Base-by-base conservation (phyloP, 2,329 filamentous ascomycete genomes). In the Aspergillus pseudoviridinutans region DNA sequence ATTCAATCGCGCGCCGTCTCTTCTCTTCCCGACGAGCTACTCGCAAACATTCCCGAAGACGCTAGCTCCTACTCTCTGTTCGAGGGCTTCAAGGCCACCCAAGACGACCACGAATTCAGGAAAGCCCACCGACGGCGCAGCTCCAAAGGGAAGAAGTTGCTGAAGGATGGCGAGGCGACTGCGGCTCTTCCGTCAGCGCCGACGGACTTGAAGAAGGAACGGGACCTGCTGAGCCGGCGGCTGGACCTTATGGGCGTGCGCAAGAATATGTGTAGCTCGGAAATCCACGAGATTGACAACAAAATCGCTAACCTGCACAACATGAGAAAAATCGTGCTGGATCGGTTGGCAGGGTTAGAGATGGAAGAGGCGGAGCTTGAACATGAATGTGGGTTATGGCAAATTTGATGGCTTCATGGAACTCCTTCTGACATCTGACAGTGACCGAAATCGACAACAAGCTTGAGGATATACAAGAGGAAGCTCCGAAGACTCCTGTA, bases 201-300 rank as follows among this genome's bases (percentile, higher is more conserved):
- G 68, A 82, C 82, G 50, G 88, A 87, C 64, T 76, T 97, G 63
- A 91, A 89, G 74, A 90, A 88, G 71, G 91, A 96, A 65, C 90
- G 90, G 73, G 84, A 88, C 47, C 80, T 84, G 54, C 82, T 97
- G 78, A 87, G 89, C 78, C 92, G 95, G 73, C 85, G 91, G 64
- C 80, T 99, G 65, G 92, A 97, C 70, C 90, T 97, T 85, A 86
- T 97, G 78, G 84, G 88, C 3, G 86, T 97, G 61, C 85, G 94
- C 58, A 99, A 99, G 76, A 96, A 94, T 70, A 97, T 99, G 93
- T 93, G 92, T 65, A 94, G 91, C 68, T 90, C 91, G 61, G 94
- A 99, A 75, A 97, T 99, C 58, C 86, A 87, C 59, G 94, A 99
- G 70, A 96, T 99, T 60, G 94, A 99, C 76, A 92, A 89, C 77